These are phyloP conservation scores for Apiotrichum brassicae DNA, from an alignment of 1,284 basidiomycete genomes.

Conservation along the genomic window DNA sequence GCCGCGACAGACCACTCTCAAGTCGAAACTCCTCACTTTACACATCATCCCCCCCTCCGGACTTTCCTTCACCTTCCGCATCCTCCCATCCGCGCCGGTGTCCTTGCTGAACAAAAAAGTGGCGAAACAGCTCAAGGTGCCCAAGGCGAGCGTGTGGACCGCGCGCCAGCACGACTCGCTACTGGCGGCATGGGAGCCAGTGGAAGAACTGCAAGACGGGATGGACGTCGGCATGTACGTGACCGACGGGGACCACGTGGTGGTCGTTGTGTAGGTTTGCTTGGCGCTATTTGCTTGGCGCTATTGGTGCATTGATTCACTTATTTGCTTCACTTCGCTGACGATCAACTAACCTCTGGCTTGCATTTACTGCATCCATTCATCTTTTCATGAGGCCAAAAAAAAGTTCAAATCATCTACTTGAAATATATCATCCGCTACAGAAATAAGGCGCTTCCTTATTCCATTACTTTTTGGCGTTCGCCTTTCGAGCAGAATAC, in stretches of 20 bases:
- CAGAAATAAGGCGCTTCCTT: no score
- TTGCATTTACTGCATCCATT: no score
- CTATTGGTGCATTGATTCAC: no score
- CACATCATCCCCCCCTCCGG: constrained; percentile 15
- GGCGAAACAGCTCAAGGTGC: constrained; percentile 4
- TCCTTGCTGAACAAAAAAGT: constrained; percentile 8
- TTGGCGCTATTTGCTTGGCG: no score
- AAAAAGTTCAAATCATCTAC: no score
- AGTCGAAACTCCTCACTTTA: constrained; percentile 28
- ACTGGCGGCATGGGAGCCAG: constrained; percentile 13
- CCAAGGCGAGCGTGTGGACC: constrained; percentile 2
- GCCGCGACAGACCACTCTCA: constrained; percentile 12
- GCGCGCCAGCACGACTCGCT: constrained; percentile 4
- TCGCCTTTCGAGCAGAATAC: no score
- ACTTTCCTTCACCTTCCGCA: constrained; percentile 10
- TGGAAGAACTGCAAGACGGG: constrained; percentile 16
- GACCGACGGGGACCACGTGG: constrained; percentile 15
- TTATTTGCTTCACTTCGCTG: no score
- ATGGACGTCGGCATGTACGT: constrained; percentile 21
- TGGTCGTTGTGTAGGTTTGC: constrained; percentile 1
- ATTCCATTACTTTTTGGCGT: no score
- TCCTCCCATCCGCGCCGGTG: constrained; percentile 7
- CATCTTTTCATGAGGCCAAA: no score
- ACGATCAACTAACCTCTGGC: no score
- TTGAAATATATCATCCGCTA: no score